Conservation (phyloP, 2,329 filamentous ascomycete genomes). For the Apiospora pterosperma region DNA sequence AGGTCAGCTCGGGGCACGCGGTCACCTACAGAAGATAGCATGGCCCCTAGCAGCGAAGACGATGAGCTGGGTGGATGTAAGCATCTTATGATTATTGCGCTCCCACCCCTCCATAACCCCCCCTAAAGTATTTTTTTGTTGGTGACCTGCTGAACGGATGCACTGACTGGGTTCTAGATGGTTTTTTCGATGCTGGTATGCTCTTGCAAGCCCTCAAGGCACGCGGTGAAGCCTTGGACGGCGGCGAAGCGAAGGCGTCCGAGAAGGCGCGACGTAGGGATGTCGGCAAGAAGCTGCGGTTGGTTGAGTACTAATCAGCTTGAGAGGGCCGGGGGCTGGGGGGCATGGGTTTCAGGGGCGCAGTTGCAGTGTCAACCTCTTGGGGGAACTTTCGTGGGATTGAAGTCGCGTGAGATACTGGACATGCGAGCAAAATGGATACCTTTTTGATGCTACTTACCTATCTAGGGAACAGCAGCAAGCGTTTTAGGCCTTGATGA, state of each 20-base stretch:
- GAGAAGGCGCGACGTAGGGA: slow-evolving; percentile 63
- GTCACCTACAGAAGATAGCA: slow-evolving; percentile 66
- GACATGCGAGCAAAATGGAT: background rate
- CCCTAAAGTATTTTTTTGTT: slow-evolving; percentile 8
- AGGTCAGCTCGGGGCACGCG: slow-evolving; percentile 45
- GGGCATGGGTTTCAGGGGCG: background rate
- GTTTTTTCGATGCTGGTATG: slow-evolving; percentile 97
- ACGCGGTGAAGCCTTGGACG: slow-evolving; percentile 52
- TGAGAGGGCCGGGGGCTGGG: no score
- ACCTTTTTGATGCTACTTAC: background rate
- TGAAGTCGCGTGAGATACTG: background rate
- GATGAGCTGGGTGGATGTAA: slow-evolving; percentile 83
- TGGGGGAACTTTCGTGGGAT: background rate
- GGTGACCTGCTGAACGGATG: background rate
- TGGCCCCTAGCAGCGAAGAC: slow-evolving; percentile 76
- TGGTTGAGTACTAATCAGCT: slow-evolving; percentile 60
- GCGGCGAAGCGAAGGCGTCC: slow-evolving; percentile 49
- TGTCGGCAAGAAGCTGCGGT: slow-evolving; percentile 69
- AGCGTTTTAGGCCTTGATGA: background rate
- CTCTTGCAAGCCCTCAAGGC: slow-evolving; percentile 82
- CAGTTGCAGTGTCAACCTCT: background rate
- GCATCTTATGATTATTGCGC: slow-evolving; percentile 27
- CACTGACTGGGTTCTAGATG: slow-evolving; percentile 57
- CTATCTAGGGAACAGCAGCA: background rate
- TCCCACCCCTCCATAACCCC: background rate